Percentiles rank a stretch among this genome's conserved stretches.
phyloP scores from a whole-genome alignment of 2,329 filamentous ascomycete species.

The Ophiostoma quercus region DNA sequence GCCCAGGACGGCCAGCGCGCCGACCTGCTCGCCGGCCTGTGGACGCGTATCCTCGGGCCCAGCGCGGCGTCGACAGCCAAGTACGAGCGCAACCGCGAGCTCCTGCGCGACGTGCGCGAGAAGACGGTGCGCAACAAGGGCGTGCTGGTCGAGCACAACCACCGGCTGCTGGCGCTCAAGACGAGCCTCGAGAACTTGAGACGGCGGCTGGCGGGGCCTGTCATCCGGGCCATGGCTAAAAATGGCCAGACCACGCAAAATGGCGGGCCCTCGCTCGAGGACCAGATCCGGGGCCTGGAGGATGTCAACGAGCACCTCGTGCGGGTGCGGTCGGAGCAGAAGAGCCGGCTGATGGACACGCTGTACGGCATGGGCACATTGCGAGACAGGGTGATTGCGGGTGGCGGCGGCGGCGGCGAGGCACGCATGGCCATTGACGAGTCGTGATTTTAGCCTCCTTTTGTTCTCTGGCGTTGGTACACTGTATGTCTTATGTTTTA shows the following conservation, averaged over 20 bases:
- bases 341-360: slow-evolving; percentile 75
- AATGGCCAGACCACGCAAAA: background rate
- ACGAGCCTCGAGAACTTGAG: slow-evolving; percentile 80
- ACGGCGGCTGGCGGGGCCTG: slow-evolving; percentile 74
- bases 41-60: slow-evolving; percentile 77
- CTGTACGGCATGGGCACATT: slow-evolving; percentile 54
- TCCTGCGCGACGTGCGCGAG: slow-evolving; percentile 72
- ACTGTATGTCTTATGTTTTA: background rate
- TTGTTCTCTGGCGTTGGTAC: background rate
- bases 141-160: slow-evolving; percentile 79
- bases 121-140: slow-evolving; percentile 84
- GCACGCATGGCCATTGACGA: slow-evolving; percentile 12
- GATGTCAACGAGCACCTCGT: slow-evolving; percentile 75
- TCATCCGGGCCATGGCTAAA: slow-evolving; percentile 63
- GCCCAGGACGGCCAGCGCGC: slow-evolving; percentile 74
- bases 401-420: background rate
- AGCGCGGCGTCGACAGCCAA: slow-evolving; percentile 73
- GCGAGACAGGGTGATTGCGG: slow-evolving; percentile 16
- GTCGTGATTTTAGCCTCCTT: background rate
- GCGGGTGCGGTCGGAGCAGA: slow-evolving; percentile 70
- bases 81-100: slow-evolving; percentile 80
- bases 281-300: slow-evolving; percentile 78
- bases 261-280: slow-evolving; percentile 65
- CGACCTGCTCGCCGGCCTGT: slow-evolving; percentile 76
- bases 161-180: slow-evolving; percentile 75